Percentiles rank a stretch among this genome's conserved stretches.
These are phyloP conservation scores for Suillus bovinus DNA, from an alignment of 768 basidiomycete genomes.

Conservation along the genomic window DNA sequence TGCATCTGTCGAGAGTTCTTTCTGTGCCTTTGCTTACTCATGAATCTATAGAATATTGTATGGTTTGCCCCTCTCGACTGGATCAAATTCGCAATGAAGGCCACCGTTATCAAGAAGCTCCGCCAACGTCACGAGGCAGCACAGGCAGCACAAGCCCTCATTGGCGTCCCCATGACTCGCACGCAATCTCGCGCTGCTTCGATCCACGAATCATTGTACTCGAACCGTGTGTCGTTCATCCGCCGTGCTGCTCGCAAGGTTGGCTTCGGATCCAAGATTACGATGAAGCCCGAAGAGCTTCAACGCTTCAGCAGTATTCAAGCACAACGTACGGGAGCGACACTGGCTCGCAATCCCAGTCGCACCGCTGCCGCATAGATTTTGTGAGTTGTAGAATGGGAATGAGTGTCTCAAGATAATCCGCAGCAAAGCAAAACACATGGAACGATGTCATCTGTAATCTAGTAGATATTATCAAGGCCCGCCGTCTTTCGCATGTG, in stretches of 20 bases:
- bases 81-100: slow-evolving; percentile 97
- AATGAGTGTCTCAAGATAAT: neutral
- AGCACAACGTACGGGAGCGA: slow-evolving; percentile 73
- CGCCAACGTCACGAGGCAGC: slow-evolving; percentile 62
- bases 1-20: slow-evolving; percentile 16
- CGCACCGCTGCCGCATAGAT: slow-evolving; percentile 50
- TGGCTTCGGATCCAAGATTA: slow-evolving; percentile 80
- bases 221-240: slow-evolving; percentile 94
- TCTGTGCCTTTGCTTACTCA: slow-evolving; percentile 13
- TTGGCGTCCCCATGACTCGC: slow-evolving; percentile 71
- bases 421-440: neutral
- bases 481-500: slow-evolving; percentile 14
- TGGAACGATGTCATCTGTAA: slow-evolving; percentile 13
- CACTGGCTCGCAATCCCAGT: slow-evolving; percentile 76
- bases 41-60: slow-evolving; percentile 69
- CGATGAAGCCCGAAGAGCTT: slow-evolving; percentile 83
- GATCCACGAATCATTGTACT: slow-evolving; percentile 90
- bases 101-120: slow-evolving; percentile 82
- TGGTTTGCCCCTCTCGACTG: slow-evolving; percentile 97
- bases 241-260: slow-evolving; percentile 85
- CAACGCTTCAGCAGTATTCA: slow-evolving; percentile 87
- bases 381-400: neutral
- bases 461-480: slow-evolving; percentile 13
- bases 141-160: slow-evolving; percentile 33
- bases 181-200: slow-evolving; percentile 90